phyloP scores from a whole-genome alignment of 768 basidiomycete genomes.

The Termitomyces sp. region DNA sequence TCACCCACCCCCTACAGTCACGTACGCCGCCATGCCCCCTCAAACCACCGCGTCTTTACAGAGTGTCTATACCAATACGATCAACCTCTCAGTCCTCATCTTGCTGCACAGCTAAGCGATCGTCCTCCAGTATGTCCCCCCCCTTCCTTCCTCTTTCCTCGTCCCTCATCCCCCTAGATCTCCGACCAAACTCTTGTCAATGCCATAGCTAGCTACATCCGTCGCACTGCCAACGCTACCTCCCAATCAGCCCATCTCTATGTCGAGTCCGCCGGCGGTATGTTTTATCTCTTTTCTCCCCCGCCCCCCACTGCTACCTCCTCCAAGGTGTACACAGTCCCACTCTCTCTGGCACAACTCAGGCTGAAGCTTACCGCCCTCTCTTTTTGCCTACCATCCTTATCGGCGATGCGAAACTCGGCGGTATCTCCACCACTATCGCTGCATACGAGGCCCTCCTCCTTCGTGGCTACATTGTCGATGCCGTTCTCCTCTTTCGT shows the following conservation, averaged over 20 bases:
- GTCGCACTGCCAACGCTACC: slow-evolving; percentile 33
- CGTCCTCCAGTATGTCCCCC: neutral
- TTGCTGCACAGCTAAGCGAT: slow-evolving; percentile 62
- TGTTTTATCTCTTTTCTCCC: slow-evolving; percentile 19
- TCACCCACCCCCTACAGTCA: slow-evolving; percentile 44
- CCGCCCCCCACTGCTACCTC: neutral
- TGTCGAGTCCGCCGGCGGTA: slow-evolving; percentile 95
- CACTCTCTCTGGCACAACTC: slow-evolving; percentile 74
- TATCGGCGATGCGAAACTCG: slow-evolving; percentile 84
- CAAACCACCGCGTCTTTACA: slow-evolving; percentile 43
- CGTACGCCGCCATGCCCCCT: slow-evolving; percentile 46
- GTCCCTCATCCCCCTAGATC: slow-evolving; percentile 15
- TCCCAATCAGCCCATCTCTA: slow-evolving; percentile 56
- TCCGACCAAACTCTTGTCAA: slow-evolving; percentile 65
- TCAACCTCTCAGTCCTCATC: slow-evolving; percentile 91
- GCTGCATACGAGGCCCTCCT: slow-evolving; percentile 89
- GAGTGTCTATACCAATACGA: slow-evolving; percentile 81
- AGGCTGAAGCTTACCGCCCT: slow-evolving; percentile 82
- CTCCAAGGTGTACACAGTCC: slow-evolving; percentile 89
- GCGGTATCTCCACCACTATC: slow-evolving; percentile 90
- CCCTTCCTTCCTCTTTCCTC: too few species aligned
- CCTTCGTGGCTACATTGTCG: slow-evolving; percentile 87
- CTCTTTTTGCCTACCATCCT: slow-evolving; percentile 86
- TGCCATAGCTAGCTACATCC: slow-evolving; percentile 62
- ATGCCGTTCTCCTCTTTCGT: slow-evolving; percentile 78